phyloP scores from a whole-genome alignment of 2,329 filamentous ascomycete genomes.

The Cordyceps militaris region DNA sequence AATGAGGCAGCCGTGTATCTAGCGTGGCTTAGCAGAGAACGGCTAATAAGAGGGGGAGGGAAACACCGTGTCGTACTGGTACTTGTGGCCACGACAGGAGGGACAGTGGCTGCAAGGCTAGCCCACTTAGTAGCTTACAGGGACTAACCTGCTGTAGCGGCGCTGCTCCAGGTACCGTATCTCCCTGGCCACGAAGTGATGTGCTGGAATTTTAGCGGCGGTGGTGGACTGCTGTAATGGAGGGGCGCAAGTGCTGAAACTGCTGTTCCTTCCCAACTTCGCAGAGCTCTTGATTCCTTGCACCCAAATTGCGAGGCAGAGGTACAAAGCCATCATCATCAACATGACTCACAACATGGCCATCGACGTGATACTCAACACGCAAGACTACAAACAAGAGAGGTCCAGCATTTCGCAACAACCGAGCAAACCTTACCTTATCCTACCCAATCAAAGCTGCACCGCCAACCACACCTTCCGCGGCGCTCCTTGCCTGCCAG shows the following conservation, averaged over 20 bases:
- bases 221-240: background rate
- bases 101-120: background rate
- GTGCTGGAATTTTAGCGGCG: background rate
- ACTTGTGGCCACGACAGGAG: background rate
- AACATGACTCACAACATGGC: background rate
- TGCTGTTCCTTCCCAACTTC: background rate
- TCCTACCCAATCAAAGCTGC: background rate
- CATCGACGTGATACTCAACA: background rate
- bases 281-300: background rate
- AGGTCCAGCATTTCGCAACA: background rate
- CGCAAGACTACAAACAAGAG: no score
- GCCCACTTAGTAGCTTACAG: background rate
- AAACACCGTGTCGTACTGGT: background rate
- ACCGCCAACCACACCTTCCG: background rate
- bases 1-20: constrained; percentile 5
- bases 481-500: background rate
- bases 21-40: background rate
- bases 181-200: background rate
- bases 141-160: background rate
- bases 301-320: no score
- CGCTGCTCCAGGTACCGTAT: background rate
- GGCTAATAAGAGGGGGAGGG: background rate
- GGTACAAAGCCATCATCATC: background rate
- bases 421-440: background rate
- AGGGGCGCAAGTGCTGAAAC: background rate